Evolutionary conservation across 129 eudicot species (phyloP).

Genomic region (Chrysanthemum seticuspe): DNA sequence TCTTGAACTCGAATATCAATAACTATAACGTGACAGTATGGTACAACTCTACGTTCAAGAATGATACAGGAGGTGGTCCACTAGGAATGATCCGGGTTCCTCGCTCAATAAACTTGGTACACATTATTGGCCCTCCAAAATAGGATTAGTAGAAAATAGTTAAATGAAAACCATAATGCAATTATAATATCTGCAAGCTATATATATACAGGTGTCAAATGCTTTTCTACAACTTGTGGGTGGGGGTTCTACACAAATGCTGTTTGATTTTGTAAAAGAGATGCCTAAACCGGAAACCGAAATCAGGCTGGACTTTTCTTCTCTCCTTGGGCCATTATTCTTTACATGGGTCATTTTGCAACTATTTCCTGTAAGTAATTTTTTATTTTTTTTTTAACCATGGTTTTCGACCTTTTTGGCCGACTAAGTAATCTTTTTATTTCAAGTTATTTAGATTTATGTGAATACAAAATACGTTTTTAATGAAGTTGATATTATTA

Average conservation of each 20-base stretch:
- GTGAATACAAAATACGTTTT: conserved; percentile 1
- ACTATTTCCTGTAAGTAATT: conserved; percentile 68
- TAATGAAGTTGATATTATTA: background rate
- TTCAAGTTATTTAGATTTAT: background rate
- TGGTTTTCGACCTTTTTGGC: too few species aligned
- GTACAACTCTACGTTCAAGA: conserved; percentile 63
- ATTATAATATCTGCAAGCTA: conserved; percentile 14
- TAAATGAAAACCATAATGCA: conserved; percentile 7
- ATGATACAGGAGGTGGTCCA: conserved; percentile 60
- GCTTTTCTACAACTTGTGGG: conserved; percentile 61
- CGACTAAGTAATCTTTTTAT: background rate
- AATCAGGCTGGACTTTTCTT: conserved; percentile 70
- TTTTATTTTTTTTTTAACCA: background rate
- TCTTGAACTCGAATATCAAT: conserved; percentile 56
- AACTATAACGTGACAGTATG: conserved; percentile 74
- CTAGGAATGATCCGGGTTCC: conserved; percentile 55
- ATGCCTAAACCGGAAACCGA: conserved; percentile 81
- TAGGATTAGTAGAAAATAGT: background rate
- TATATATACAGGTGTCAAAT: conserved; percentile 67
- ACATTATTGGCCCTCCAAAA: conserved; percentile 6
- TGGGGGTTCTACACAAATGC: conserved; percentile 65
- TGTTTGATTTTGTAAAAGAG: conserved; percentile 83
- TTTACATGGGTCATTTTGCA: conserved; percentile 80
- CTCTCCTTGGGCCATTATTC: conserved; percentile 85
- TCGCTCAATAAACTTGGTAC: conserved; percentile 83